These are phyloP conservation scores for Apiotrichum sp. DNA, from an alignment of 1,284 basidiomycete species.

Conservation along the genomic window DNA sequence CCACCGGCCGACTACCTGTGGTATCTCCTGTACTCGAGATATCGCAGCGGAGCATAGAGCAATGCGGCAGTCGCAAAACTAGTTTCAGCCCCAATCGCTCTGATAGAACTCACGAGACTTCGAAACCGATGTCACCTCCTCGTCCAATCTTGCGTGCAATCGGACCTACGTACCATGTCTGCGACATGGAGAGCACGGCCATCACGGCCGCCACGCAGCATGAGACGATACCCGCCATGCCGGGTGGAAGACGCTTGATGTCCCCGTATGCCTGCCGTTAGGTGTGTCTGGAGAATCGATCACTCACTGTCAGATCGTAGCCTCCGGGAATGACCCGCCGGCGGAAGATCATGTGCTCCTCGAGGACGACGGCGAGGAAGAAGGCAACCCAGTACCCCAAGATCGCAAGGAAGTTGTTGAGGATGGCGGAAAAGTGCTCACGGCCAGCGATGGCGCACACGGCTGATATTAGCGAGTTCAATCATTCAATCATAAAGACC, in stretches of 20 bases:
- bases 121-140: conserved; percentile 58
- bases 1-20: too few relatives aligned
- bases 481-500: too few relatives aligned
- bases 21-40: conserved; percentile 1
- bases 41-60: background rate
- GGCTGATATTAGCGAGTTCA: conserved; percentile 23
- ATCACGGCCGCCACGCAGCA: conserved; percentile 52
- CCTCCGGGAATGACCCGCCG: conserved; percentile 42
- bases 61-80: background rate
- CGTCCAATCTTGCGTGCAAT: conserved; percentile 50
- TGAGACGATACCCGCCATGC: conserved; percentile 54
- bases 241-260: conserved; percentile 52
- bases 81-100: background rate
- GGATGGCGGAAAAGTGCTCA: conserved; percentile 56
- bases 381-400: conserved; percentile 48
- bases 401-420: conserved; percentile 53
- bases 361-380: conserved; percentile 53
- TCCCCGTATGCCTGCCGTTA: conserved; percentile 51
- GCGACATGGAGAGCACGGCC: conserved; percentile 42
- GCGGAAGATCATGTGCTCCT: conserved; percentile 58
- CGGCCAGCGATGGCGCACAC: conserved; percentile 59
- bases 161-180: conserved; percentile 54
- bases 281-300: background rate
- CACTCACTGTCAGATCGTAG: conserved; percentile 51
- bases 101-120: conserved; percentile 39